A percentile compares a stretch with the other conserved stretches of the same genome.
Conservation (phyloP, 306 rosid species). For the Trifolium pratense region DNA sequence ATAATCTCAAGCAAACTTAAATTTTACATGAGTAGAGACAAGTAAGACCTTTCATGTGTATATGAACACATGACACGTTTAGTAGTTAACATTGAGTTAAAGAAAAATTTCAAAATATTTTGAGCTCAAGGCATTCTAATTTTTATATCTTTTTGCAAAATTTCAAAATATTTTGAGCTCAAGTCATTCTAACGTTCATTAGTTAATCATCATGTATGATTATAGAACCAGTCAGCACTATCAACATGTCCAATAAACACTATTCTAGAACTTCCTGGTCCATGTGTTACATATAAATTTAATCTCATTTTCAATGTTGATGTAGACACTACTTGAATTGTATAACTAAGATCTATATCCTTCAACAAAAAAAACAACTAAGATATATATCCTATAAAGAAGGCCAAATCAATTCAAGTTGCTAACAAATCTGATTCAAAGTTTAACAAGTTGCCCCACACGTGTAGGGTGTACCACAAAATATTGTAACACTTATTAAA, state of each 20-base stretch:
- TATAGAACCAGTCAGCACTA: conserved; percentile 13
- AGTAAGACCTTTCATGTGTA: too few relatives aligned
- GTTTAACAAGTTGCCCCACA: conserved; percentile 31
- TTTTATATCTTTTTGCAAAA: too few relatives aligned
- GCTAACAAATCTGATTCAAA: conserved; percentile 20
- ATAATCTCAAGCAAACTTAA: too few relatives aligned
- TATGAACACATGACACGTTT: too few relatives aligned
- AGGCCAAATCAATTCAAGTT: conserved; percentile 33
- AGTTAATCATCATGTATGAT: too few relatives aligned
- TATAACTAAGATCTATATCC: conserved; percentile 5
- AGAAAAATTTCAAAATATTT: too few relatives aligned
- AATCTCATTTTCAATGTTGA: conserved; percentile 25
- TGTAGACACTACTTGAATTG: background rate
- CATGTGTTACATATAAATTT: conserved; percentile 14
- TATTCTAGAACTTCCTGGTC: conserved; percentile 31
- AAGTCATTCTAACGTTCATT: too few relatives aligned
- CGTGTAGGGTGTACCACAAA: conserved; percentile 7
- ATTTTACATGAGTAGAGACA: too few relatives aligned
- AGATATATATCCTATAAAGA: conserved; percentile 13
- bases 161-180: too few relatives aligned
- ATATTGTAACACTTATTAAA: conserved; percentile 1
- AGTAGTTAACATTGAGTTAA: too few relatives aligned
- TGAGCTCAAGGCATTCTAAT: too few relatives aligned
- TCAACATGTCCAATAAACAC: conserved; percentile 9
- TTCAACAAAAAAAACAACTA: too few relatives aligned